phyloP scores from a whole-genome alignment of 495 filamentous ascomycete species.

The Podospora conica region DNA sequence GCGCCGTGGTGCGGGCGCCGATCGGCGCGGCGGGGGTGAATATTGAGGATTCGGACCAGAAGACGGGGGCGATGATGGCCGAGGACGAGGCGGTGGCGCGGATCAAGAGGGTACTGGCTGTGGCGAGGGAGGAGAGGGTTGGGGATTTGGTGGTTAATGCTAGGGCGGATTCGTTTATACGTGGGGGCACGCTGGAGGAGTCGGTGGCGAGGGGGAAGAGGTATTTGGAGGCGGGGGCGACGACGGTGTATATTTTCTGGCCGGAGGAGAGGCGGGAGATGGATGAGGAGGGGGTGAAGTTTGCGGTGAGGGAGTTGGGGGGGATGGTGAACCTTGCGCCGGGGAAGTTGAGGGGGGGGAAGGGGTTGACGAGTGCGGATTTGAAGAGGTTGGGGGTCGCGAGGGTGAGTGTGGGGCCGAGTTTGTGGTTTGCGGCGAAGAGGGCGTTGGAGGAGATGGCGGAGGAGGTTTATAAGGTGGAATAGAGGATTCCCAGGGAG shows the following conservation, averaged over 20 bases:
- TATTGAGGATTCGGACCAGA: conserved; percentile 42
- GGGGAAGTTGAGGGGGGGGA: conserved; percentile 15
- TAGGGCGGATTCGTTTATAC: conserved; percentile 36
- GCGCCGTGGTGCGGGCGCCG: conserved; percentile 25
- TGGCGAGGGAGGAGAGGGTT: conserved; percentile 35
- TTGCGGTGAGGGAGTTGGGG: conserved; percentile 28
- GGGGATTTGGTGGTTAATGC: conserved; percentile 48
- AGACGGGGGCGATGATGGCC: conserved; percentile 23
- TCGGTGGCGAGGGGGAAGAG: conserved; percentile 38
- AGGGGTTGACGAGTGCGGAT: conserved; percentile 24
- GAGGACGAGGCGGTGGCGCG: conserved; percentile 34
- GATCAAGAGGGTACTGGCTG: conserved; percentile 27
- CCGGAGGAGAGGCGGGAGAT: conserved; percentile 21
- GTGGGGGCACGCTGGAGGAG: conserved; percentile 33
- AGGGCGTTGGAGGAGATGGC: conserved; percentile 9
- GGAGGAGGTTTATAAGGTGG: neutral
- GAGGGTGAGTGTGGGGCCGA: conserved; percentile 40
- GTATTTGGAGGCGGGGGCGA: conserved; percentile 43
- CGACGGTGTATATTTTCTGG: conserved; percentile 44
- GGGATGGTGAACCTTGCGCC: conserved; percentile 26
- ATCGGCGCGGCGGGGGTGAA: conserved; percentile 48
- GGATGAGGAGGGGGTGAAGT: conserved; percentile 28
- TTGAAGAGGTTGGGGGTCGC: conserved; percentile 39
- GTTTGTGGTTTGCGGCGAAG: conserved; percentile 12
- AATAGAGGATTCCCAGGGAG: too few species aligned